These are phyloP conservation scores for Ustilago cynodontis DNA, from an alignment of 1,284 basidiomycete species.

Conservation along the genomic window DNA sequence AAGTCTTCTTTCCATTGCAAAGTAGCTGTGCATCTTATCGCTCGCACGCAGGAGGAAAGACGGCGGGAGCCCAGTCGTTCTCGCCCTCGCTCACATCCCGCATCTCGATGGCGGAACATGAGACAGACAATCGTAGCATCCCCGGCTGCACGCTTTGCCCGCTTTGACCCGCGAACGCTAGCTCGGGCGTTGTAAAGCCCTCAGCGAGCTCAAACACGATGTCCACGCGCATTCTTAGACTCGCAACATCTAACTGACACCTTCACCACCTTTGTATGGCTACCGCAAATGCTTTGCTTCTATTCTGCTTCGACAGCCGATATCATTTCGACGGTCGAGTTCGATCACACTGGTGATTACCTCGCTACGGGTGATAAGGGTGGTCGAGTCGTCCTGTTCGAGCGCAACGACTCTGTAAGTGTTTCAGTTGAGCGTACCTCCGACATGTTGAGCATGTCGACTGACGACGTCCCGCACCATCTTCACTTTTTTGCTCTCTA, in stretches of 20 bases:
- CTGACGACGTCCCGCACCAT: not conserved
- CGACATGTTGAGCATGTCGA: not conserved
- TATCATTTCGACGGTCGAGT: conserved; percentile 87
- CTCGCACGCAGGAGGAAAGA: not conserved
- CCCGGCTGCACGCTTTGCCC: not conserved
- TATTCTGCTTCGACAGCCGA: conserved; percentile 79
- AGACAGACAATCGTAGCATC: not conserved
- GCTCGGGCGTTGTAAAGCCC: not conserved
- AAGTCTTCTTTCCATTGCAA: conserved; percentile 39
- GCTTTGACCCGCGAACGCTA: not conserved
- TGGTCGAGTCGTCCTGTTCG: conserved; percentile 97
- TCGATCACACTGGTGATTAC: conserved; percentile 99
- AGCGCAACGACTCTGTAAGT: conserved; percentile 95
- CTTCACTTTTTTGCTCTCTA: not conserved
- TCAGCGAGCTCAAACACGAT: not conserved
- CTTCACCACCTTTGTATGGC: not conserved
- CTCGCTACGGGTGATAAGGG: conserved; percentile 99
- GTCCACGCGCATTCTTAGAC: too few species aligned
- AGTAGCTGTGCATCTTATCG: not conserved
- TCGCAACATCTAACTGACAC: not conserved
- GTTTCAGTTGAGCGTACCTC: too few species aligned
- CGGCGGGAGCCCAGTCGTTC: not conserved
- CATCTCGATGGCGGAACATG: not conserved
- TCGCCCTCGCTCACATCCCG: not conserved
- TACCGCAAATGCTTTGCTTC: too few species aligned